Conservation (phyloP, 2,329 filamentous ascomycete genomes). For the Nemania sp. region DNA sequence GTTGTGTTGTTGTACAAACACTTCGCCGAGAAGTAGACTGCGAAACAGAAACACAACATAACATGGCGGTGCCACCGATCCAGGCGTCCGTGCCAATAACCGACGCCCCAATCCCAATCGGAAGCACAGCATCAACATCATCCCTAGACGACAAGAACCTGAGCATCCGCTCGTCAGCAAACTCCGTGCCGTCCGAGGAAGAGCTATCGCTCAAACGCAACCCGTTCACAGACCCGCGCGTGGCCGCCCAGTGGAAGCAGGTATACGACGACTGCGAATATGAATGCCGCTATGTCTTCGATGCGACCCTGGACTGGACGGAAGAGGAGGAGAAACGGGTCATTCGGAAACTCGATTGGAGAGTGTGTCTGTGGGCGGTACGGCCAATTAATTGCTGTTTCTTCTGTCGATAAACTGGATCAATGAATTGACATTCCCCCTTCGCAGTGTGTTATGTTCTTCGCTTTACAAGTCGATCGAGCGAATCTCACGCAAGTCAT, state of each 20-base stretch:
- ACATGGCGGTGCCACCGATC: constrained; percentile 19
- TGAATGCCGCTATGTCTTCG: constrained; percentile 59
- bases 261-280: constrained; percentile 46
- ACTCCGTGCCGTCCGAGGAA: constrained; percentile 16
- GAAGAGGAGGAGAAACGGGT: constrained; percentile 56
- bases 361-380: constrained; percentile 47
- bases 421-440: constrained; percentile 1
- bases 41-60: not conserved
- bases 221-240: constrained; percentile 23
- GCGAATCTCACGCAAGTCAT: constrained; percentile 62
- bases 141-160: constrained; percentile 15
- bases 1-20: too few relatives aligned
- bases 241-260: constrained; percentile 39
- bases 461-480: constrained; percentile 63
- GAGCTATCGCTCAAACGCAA: constrained; percentile 15
- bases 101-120: not conserved
- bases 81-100: constrained; percentile 15
- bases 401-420: not conserved
- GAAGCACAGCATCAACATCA: constrained; percentile 7
- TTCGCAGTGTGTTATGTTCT: constrained; percentile 60
- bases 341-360: constrained; percentile 51
- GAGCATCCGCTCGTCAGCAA: constrained; percentile 2
- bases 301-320: constrained; percentile 56
- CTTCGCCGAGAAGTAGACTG: not conserved
- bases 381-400: constrained; percentile 1